A percentile compares a stretch with the other conserved stretches of the same genome.
These are phyloP conservation scores for Oropetium thomaeum DNA, from an alignment of 176 grass and related monocot genomes.

Conservation along the genomic window DNA sequence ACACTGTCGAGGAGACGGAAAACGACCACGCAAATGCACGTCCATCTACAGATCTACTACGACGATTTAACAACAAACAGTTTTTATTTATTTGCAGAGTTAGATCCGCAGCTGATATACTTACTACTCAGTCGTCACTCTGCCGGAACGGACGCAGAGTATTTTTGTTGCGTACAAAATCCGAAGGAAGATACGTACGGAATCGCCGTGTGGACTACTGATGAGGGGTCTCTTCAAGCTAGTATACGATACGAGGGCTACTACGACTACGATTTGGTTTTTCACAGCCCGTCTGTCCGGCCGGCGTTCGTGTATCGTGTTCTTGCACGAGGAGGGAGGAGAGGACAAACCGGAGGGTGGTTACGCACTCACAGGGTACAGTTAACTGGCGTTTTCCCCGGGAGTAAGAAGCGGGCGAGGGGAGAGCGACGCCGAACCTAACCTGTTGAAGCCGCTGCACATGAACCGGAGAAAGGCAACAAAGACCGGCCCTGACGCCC, in stretches of 20 bases:
- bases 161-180: no score
- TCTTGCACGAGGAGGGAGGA: neutral
- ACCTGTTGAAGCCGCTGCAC: conserved; percentile 3
- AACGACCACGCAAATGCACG: neutral
- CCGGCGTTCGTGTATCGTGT: no score
- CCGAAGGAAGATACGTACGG: no score
- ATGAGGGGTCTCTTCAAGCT: neutral
- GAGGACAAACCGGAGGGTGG: neutral
- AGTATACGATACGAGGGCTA: neutral
- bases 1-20: conserved; percentile 21
- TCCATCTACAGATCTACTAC: neutral
- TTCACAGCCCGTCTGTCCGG: neutral
- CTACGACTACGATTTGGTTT: neutral
- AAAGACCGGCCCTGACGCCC: neutral
- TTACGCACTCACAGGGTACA: neutral
- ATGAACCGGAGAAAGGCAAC: conserved; percentile 1
- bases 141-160: neutral
- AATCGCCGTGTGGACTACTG: neutral
- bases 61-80: neutral
- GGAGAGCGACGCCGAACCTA: conserved; percentile 36
- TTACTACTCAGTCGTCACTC: no score
- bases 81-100: no score
- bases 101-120: no score
- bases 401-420: neutral
- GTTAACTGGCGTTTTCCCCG: conserved; percentile 29